phyloP scores from a whole-genome alignment of 148 eudicot species.

The Rhododendron mucronatum region DNA sequence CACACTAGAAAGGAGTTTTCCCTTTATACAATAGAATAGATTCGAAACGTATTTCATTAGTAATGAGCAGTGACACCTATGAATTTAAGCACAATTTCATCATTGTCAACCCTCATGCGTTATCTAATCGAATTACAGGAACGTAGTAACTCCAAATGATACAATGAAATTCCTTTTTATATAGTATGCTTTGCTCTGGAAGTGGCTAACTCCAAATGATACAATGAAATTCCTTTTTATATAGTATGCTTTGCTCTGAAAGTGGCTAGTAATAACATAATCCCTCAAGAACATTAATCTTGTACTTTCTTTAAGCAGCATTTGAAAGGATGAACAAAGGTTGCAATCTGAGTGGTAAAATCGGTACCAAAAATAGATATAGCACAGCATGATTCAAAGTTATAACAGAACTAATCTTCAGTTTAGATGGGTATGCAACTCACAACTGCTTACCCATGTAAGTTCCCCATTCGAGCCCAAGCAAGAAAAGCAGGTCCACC shows the following conservation, averaged over 20 bases:
- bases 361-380: not conserved
- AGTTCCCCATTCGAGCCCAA: constrained; percentile 99
- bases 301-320: not conserved
- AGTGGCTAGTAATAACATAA: not conserved
- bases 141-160: not conserved
- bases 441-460: constrained; percentile 59
- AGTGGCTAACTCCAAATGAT: not conserved
- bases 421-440: not conserved
- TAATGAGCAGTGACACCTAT: not conserved
- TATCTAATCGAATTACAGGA: not conserved
- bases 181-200: not conserved
- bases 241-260: not conserved
- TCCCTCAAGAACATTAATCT: not conserved
- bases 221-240: not conserved
- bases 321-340: not conserved
- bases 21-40: too few species aligned
- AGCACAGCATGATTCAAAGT: not conserved
- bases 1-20: too few species aligned
- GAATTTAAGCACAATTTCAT: not conserved
- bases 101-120: not conserved
- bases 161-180: not conserved
- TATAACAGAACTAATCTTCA: not conserved
- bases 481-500: constrained; percentile 99
- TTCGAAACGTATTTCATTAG: not conserved
- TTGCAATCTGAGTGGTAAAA: not conserved